Percentiles rank a stretch among this genome's conserved stretches.
Conservation (phyloP, 225 moss, liverwort and hornwort species). For the Asterella californica region DNA sequence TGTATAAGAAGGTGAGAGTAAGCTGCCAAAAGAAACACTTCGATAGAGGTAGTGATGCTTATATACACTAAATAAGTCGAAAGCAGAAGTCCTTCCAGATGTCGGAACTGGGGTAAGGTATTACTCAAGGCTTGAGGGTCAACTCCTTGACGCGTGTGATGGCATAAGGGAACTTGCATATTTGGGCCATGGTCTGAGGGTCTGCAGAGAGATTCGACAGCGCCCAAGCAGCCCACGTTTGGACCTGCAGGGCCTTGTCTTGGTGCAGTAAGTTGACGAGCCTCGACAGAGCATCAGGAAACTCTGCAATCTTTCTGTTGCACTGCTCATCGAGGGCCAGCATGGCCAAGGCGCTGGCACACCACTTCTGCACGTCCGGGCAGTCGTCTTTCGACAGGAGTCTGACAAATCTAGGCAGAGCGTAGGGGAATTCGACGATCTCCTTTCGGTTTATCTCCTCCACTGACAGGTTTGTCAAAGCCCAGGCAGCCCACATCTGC, state of each 20-base stretch:
- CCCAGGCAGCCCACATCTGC: slow-evolving; percentile 22
- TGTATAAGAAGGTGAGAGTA: background rate
- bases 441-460: slow-evolving; percentile 17
- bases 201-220: slow-evolving; percentile 11
- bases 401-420: slow-evolving; percentile 5
- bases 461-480: slow-evolving; percentile 4
- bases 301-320: slow-evolving; percentile 13
- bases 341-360: slow-evolving; percentile 11
- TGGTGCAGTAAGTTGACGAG: background rate
- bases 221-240: slow-evolving; percentile 17
- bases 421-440: slow-evolving; percentile 7
- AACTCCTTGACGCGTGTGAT: slow-evolving; percentile 3
- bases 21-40: background rate
- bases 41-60: no score
- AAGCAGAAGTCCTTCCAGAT: no score
- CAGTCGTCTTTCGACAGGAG: slow-evolving; percentile 1
- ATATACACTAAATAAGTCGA: no score
- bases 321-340: slow-evolving; percentile 21
- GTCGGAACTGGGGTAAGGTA: no score
- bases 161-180: slow-evolving; percentile 6
- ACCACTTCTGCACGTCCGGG: slow-evolving; percentile 17
- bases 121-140: slow-evolving; percentile 15
- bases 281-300: slow-evolving; percentile 5
- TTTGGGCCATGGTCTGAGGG: slow-evolving; percentile 4
- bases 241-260: slow-evolving; percentile 2